phyloP scores from a whole-genome alignment of 495 filamentous ascomycete genomes.

The Cladorrhinum samala region DNA sequence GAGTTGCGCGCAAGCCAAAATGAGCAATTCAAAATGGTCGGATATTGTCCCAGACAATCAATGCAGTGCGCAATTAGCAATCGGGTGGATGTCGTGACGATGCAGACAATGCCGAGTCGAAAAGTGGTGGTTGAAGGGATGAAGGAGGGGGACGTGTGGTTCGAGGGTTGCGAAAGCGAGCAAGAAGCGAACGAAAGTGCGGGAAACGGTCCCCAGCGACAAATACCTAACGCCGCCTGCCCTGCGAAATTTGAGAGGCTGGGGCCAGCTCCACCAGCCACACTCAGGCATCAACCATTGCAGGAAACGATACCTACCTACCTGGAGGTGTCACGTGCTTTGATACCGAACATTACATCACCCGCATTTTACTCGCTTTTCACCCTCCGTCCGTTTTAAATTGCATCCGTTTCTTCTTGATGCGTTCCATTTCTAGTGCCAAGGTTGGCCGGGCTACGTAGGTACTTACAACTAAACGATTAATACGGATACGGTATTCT shows the following conservation, averaged over 20 bases:
- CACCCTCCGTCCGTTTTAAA: too few species aligned
- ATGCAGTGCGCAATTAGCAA: conserved; percentile 13
- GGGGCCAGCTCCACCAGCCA: conserved; percentile 26
- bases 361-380: not conserved
- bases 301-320: not conserved
- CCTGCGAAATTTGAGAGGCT: conserved; percentile 31
- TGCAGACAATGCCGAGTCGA: conserved; percentile 12
- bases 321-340: conserved; percentile 14
- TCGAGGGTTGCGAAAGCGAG: conserved; percentile 4
- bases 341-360: conserved; percentile 5
- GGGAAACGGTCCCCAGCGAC: conserved; percentile 5
- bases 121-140: conserved; percentile 3
- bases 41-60: conserved; percentile 10
- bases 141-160: conserved; percentile 11
- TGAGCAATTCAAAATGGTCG: conserved; percentile 6
- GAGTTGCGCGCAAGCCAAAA: conserved; percentile 11
- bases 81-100: conserved; percentile 19
- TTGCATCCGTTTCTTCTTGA: too few species aligned
- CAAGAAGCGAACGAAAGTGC: conserved; percentile 3
- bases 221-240: conserved; percentile 5
- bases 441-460: too few species aligned
- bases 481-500: too few species aligned
- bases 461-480: too few species aligned
- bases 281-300: not conserved
- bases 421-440: too few species aligned